Conservation (phyloP, 2,329 filamentous ascomycete genomes). For the Penicillium psychrosexuale region DNA sequence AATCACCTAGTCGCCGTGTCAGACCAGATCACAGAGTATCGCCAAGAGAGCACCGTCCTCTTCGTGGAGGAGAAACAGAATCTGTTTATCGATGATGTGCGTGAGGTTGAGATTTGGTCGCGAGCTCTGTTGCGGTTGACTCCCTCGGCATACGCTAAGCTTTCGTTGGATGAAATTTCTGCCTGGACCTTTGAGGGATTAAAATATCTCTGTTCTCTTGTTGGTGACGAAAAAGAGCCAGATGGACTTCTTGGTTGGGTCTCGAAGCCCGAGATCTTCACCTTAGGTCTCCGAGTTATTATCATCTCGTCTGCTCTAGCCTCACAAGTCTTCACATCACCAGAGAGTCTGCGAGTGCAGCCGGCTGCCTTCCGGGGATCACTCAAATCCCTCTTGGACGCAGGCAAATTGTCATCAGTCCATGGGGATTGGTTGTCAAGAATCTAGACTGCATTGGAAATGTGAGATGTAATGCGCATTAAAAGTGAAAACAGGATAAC, state of each 20-base stretch:
- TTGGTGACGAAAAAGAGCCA: slow-evolving; percentile 29
- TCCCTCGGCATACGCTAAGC: slow-evolving; percentile 21
- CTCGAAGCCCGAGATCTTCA: slow-evolving; percentile 65
- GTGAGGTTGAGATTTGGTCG: slow-evolving; percentile 70
- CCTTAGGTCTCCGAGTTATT: slow-evolving; percentile 41
- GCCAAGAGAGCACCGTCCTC: slow-evolving; percentile 50
- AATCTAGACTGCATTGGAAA: slow-evolving; percentile 27
- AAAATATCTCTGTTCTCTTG: slow-evolving; percentile 20
- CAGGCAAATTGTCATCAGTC: slow-evolving; percentile 25
- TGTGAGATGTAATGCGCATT: not conserved
- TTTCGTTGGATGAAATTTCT: slow-evolving; percentile 21
- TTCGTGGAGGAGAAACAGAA: slow-evolving; percentile 93
- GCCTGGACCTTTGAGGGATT: slow-evolving; percentile 37
- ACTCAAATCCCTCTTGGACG: slow-evolving; percentile 25
- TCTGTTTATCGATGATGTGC: slow-evolving; percentile 79
- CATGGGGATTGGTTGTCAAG: slow-evolving; percentile 35
- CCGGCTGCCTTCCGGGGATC: slow-evolving; percentile 18
- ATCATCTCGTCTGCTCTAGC: slow-evolving; percentile 36
- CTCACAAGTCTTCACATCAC: slow-evolving; percentile 18
- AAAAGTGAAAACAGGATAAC: not conserved
- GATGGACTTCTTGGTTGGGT: slow-evolving; percentile 73
- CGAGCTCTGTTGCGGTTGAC: slow-evolving; percentile 45
- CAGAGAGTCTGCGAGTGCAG: slow-evolving; percentile 16
- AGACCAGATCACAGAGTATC: slow-evolving; percentile 32
- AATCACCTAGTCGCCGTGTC: slow-evolving; percentile 24